Evolutionary conservation across 352 stramenopile genomes (phyloP).

Genomic region (Globisporangium rhizosaccharum): DNA sequence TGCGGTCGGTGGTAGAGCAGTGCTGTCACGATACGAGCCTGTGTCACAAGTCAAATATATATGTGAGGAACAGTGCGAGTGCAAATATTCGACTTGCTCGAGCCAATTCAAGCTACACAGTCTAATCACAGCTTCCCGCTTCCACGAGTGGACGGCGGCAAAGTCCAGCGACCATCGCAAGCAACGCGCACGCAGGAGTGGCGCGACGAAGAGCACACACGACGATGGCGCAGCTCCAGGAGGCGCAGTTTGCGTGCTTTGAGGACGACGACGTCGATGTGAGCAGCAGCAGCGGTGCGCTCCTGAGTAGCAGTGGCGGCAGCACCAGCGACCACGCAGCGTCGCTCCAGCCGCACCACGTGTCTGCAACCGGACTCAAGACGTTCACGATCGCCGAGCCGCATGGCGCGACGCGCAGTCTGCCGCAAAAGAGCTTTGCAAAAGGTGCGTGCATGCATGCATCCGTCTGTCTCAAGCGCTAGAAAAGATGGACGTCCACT

Average conservation of each 20-base stretch:
- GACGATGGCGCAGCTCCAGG: conserved; percentile 45
- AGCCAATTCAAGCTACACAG: background rate
- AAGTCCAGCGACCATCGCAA: conserved; percentile 4
- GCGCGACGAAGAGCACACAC: background rate
- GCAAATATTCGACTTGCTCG: background rate
- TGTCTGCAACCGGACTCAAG: conserved; percentile 5
- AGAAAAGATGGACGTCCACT: background rate
- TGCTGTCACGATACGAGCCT: no score
- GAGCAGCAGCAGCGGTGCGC: conserved; percentile 1
- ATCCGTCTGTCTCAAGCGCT: background rate
- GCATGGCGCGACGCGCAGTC: conserved; percentile 18
- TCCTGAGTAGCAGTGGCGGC: conserved; percentile 15
- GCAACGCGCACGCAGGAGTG: background rate
- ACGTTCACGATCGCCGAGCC: conserved; percentile 14
- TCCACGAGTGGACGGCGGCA: conserved; percentile 11
- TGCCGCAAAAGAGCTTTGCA: conserved; percentile 53
- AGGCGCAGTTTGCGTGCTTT: conserved; percentile 69
- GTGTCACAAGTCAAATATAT: no score
- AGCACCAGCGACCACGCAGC: conserved; percentile 4
- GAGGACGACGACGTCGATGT: conserved; percentile 41
- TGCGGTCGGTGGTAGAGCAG: background rate
- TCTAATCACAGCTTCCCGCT: background rate
- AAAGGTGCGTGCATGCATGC: conserved; percentile 22
- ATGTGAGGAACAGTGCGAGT: background rate
- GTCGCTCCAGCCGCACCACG: conserved; percentile 12